Conservation (phyloP, 257 asterid genomes). For the Fraxinus americana region DNA sequence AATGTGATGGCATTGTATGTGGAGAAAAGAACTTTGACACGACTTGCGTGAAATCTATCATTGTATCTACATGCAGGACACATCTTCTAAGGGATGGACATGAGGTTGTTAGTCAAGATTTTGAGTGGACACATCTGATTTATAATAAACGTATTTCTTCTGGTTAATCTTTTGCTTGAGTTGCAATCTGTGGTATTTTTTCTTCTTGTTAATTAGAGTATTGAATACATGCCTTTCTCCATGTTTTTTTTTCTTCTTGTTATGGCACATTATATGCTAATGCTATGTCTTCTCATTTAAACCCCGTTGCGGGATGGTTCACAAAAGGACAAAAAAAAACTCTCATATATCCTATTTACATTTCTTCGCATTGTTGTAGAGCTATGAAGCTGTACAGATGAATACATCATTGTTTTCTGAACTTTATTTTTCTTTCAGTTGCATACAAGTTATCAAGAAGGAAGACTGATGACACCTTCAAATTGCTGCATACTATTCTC, state of each 20-base stretch:
- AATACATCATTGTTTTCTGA: constrained; percentile 1
- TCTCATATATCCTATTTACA: neutral
- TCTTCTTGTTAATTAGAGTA: neutral
- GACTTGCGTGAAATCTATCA: neutral
- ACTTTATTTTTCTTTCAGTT: constrained; percentile 36
- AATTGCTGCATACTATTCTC: constrained; percentile 46
- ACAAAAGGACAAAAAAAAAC: neutral
- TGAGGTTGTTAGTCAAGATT: neutral
- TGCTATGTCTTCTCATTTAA: neutral
- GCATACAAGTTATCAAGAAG: constrained; percentile 45
- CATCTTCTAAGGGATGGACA: neutral
- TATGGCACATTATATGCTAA: neutral
- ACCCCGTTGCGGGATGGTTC: neutral
- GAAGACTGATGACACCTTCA: constrained; percentile 48
- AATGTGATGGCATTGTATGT: neutral
- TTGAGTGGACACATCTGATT: no score
- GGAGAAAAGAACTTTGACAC: neutral
- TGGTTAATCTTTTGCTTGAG: neutral
- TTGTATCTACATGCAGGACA: no score
- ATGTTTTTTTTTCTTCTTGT: neutral
- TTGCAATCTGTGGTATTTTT: neutral
- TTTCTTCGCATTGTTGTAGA: neutral
- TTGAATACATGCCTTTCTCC: neutral
- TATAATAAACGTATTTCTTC: neutral
- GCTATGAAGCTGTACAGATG: constrained; percentile 11